Base-by-base conservation (phyloP, 2,329 filamentous ascomycete species). In the Pleoardoris graminearum region DNA sequence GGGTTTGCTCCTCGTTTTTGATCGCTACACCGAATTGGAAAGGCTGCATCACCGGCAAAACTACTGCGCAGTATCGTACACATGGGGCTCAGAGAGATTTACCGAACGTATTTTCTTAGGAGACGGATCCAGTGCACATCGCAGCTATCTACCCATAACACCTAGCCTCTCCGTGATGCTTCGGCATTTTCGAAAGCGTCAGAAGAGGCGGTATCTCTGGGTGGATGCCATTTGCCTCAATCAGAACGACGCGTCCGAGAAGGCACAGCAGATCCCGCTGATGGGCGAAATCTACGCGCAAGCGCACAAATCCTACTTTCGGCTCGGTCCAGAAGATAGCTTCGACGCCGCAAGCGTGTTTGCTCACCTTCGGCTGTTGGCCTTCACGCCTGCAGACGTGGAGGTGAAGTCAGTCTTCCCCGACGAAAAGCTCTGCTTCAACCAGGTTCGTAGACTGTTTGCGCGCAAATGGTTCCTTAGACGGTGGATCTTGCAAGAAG, bases 401-500 rank as follows among this genome's bases (percentile, higher is more conserved):
- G n/a, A 22, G 12, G 8, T 5, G 11, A 16, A 10, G 10, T 22
- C 22, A 10, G 2, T 10, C 8, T 22, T 11, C n/a, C 14, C 10
- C 12, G 14, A n/a, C 17, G 17, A 33, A 4, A n/a, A 22, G 16
- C 7, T 22, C 14, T n/a, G 21, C 21, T 4, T 14, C 2, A 45
- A 8, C 4, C 32, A 33, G 17, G 12, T 45, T 21, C 11, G n/a
- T 8, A 8, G 12, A 1, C 35, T 45, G 14, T 21, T 33, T 21
- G 11, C 33, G 7, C 3, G 29, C 8, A 4, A 8, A 7, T 45
- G 29, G 29, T 45, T 45, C 14, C 22, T 33, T 14, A n/a, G 42
- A 33, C 42, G 42, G 5, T 45, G 42, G 42, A 45, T 45, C 10
- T 33, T 45, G 29, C 42, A 45, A 21, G 42, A 45, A 22, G 32